Evolutionary conservation across 106 monocot genomes (phyloP).

Genomic region (Alisma plantagoaquatica): DNA sequence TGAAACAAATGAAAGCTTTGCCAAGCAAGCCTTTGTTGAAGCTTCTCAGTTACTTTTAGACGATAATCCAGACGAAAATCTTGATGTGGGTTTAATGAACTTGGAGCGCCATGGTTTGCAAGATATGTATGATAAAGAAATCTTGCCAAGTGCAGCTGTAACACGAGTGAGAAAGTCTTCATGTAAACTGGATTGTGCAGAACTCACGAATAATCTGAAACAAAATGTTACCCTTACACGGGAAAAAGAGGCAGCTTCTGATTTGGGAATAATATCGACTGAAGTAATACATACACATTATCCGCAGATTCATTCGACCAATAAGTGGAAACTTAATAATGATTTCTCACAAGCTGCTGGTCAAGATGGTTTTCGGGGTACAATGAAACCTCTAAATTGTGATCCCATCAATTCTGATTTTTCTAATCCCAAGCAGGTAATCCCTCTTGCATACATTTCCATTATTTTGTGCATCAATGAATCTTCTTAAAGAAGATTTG

Average conservation of each 20-base stretch:
- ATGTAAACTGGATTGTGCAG: too few relatives aligned
- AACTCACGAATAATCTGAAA: neutral
- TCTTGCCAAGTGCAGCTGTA: constrained; percentile 3
- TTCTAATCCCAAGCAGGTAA: too few relatives aligned
- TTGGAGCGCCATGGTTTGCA: neutral
- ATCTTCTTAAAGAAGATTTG: too few relatives aligned
- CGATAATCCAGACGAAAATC: constrained; percentile 16
- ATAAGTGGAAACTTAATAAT: neutral
- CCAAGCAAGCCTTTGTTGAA: constrained; percentile 67
- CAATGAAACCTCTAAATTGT: neutral
- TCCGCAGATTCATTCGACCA: too few relatives aligned
- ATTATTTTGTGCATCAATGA: too few relatives aligned
- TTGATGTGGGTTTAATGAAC: constrained; percentile 4
- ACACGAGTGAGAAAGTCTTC: too few relatives aligned
- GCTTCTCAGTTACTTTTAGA: constrained; percentile 26
- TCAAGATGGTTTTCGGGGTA: neutral
- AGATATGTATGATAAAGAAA: constrained; percentile 1
- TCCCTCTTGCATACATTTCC: too few relatives aligned
- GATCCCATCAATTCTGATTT: too few relatives aligned
- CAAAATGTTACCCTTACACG: constrained; percentile 1
- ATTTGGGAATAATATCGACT: too few relatives aligned
- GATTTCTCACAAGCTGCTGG: neutral
- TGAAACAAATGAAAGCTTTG: constrained; percentile 84
- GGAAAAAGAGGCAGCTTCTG: too few relatives aligned
- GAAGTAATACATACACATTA: too few relatives aligned